A percentile compares a stretch with the other conserved stretches of the same genome.
phyloP scores from a whole-genome alignment of 2,329 filamentous ascomycete species.

The Xenoacremonium recifei region DNA sequence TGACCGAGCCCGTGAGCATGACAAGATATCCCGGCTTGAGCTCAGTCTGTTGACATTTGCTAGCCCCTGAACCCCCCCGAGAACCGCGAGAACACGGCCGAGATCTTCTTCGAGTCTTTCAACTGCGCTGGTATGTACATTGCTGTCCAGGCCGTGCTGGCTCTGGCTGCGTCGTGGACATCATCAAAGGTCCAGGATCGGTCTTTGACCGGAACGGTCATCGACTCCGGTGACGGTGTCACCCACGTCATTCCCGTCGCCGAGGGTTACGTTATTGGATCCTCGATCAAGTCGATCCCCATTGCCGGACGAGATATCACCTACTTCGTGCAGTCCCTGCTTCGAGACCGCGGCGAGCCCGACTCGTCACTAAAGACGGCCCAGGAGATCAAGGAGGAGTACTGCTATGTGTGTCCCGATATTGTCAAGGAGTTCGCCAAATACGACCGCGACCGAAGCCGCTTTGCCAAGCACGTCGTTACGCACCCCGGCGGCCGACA shows the following conservation, averaged over 20 bases:
- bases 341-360: slow-evolving; percentile 93
- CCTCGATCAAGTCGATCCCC: slow-evolving; percentile 98
- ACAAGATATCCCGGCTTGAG: slow-evolving; percentile 5
- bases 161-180: slow-evolving; percentile 96
- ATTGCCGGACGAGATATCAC: slow-evolving; percentile 98
- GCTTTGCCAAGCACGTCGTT: slow-evolving; percentile 88
- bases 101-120: slow-evolving; percentile 99
- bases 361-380: slow-evolving; percentile 97
- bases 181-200: slow-evolving; percentile 96
- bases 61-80: slow-evolving; percentile 96
- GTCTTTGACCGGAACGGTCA: slow-evolving; percentile 94
- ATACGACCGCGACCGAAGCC: slow-evolving; percentile 88
- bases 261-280: slow-evolving; percentile 98
- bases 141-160: slow-evolving; percentile 94
- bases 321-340: slow-evolving; percentile 95
- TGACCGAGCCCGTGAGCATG: slow-evolving; percentile 85
- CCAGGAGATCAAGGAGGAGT: slow-evolving; percentile 97
- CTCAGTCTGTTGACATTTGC: slow-evolving; percentile 11
- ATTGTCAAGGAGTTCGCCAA: slow-evolving; percentile 98
- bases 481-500: slow-evolving; percentile 81
- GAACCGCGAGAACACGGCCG: slow-evolving; percentile 97
- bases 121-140: slow-evolving; percentile 99
- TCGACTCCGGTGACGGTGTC: slow-evolving; percentile 97
- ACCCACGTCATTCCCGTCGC: slow-evolving; percentile 98
- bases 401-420: slow-evolving; percentile 97